A percentile compares a stretch with the other conserved stretches of the same genome.
phyloP scores from a whole-genome alignment of 768 basidiomycete genomes.

The Mycena vitilis region DNA sequence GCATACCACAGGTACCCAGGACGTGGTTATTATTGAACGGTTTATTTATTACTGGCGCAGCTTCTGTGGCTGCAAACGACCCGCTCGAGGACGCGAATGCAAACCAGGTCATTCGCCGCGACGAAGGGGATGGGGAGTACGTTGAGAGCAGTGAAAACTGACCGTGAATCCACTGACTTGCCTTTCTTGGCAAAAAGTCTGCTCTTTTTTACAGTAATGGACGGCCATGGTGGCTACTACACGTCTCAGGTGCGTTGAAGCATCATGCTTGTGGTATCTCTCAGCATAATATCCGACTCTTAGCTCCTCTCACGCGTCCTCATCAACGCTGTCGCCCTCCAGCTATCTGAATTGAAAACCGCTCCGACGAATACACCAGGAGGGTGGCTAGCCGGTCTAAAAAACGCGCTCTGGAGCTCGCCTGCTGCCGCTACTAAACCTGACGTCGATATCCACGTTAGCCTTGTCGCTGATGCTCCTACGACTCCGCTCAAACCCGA shows the following conservation, averaged over 20 bases:
- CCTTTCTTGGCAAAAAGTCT: conserved; percentile 42
- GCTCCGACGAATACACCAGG: conserved; percentile 44
- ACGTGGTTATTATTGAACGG: neutral
- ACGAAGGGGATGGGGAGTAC: conserved; percentile 72
- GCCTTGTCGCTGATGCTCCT: conserved; percentile 32
- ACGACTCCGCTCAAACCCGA: conserved; percentile 46
- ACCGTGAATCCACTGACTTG: no score
- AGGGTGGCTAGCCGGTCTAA: conserved; percentile 47
- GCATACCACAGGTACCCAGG: conserved; percentile 67
- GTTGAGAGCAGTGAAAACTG: no score
- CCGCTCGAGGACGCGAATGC: conserved; percentile 93
- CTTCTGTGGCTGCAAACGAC: conserved; percentile 85
- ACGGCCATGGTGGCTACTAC: conserved; percentile 87
- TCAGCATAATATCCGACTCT: neutral
- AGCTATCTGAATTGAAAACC: conserved; percentile 68
- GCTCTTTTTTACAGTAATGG: conserved; percentile 90
- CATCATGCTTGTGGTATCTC: neutral
- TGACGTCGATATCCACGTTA: conserved; percentile 48
- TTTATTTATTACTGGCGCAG: conserved; percentile 39
- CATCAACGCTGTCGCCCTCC: conserved; percentile 84
- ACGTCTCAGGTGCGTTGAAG: conserved; percentile 68
- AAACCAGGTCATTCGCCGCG: conserved; percentile 72
- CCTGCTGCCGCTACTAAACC: conserved; percentile 38
- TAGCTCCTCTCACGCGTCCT: conserved; percentile 81
- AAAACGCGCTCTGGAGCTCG: conserved; percentile 42